Evolutionary conservation across 306 rosid genomes (phyloP).

Genomic region (Fragaria nilgerrensis): DNA sequence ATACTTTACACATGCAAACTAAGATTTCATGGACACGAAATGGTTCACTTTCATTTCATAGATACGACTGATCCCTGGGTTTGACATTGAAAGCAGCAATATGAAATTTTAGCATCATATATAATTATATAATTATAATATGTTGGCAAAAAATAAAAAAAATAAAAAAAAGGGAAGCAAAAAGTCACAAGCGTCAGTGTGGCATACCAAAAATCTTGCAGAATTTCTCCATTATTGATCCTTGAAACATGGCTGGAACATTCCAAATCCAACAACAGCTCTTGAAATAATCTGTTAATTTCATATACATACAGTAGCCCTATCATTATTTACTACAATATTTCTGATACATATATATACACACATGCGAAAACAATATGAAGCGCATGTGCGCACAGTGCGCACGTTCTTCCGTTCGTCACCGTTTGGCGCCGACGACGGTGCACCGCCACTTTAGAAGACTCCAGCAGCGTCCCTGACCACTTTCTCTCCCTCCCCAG

Average conservation of each 20-base stretch:
- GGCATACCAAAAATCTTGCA: neutral
- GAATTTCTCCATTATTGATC: neutral
- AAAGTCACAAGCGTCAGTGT: neutral
- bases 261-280: neutral
- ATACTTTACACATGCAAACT: neutral
- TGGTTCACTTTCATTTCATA: neutral
- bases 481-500: too few relatives aligned
- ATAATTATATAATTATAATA: neutral
- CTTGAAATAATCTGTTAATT: too few relatives aligned
- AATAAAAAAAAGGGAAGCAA: too few relatives aligned
- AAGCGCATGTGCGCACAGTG: too few relatives aligned
- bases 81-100: neutral
- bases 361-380: too few relatives aligned
- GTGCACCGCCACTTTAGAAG: too few relatives aligned
- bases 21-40: neutral
- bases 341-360: too few relatives aligned
- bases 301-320: too few relatives aligned
- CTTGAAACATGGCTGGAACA: neutral
- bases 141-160: neutral
- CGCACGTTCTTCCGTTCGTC: too few relatives aligned
- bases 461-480: too few relatives aligned
- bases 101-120: neutral
- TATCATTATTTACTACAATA: too few relatives aligned
- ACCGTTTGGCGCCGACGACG: too few relatives aligned
- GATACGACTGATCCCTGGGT: slow-evolving; percentile 1